A percentile compares a stretch with the other conserved stretches of the same genome.
Conservation (phyloP, 192 early-diverging fungal species). For the Coemansia sp. region DNA sequence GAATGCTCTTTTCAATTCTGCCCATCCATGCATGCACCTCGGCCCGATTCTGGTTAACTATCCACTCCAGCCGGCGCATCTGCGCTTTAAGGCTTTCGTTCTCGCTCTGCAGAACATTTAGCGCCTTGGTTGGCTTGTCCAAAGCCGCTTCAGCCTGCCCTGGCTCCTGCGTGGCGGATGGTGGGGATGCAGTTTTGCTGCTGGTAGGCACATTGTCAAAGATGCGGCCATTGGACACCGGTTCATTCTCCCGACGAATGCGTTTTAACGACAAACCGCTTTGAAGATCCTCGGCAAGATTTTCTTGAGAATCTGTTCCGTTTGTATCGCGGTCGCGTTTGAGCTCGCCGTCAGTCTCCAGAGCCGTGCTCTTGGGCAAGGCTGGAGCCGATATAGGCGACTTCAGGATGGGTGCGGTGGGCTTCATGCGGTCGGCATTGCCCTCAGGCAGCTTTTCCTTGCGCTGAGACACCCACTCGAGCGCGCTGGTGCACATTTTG, state of each 20-base stretch:
- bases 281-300: neutral
- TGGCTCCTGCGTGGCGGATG: neutral
- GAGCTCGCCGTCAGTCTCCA: constrained; percentile 13
- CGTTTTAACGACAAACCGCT: neutral
- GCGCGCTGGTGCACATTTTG: constrained; percentile 6
- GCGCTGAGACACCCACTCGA: constrained; percentile 22
- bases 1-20: constrained; percentile 31
- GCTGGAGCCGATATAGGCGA: neutral
- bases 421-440: constrained; percentile 14
- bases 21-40: constrained; percentile 45
- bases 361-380: neutral
- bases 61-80: constrained; percentile 32
- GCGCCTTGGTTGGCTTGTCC: neutral
- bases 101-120: constrained; percentile 36
- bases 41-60: constrained; percentile 32
- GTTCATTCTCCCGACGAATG: neutral
- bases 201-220: constrained; percentile 1
- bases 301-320: constrained; percentile 1
- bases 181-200: neutral
- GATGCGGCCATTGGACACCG: neutral
- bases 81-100: constrained; percentile 38
- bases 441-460: constrained; percentile 17
- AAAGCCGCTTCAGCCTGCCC: neutral
- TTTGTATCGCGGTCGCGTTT: constrained; percentile 8
- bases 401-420: constrained; percentile 22